These are phyloP conservation scores for Penicillium ochrochloron DNA, from an alignment of 495 filamentous ascomycete genomes.

Conservation along the genomic window DNA sequence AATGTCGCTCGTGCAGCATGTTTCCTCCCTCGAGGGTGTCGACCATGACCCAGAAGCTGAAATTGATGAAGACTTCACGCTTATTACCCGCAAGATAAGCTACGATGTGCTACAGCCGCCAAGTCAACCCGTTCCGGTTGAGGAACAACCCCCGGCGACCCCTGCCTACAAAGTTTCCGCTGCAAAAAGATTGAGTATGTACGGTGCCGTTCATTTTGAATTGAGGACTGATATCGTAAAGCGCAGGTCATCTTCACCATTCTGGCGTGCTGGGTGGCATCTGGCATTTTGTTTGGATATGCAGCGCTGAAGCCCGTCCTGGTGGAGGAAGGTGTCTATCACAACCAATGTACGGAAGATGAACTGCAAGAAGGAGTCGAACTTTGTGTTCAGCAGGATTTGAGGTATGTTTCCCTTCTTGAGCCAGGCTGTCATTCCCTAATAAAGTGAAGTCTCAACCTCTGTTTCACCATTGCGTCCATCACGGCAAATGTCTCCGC, in stretches of 20 bases:
- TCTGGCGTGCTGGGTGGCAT: conserved; percentile 25
- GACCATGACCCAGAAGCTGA: conserved; percentile 38
- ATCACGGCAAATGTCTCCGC: conserved; percentile 83
- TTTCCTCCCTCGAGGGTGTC: conserved; percentile 46
- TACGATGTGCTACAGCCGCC: conserved; percentile 26
- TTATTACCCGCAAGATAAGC: conserved; percentile 21
- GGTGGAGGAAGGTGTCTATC: conserved; percentile 68
- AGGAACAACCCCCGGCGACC: conserved; percentile 12
- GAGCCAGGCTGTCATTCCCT: neutral
- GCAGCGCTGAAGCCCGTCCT: conserved; percentile 74
- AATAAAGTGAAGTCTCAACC: conserved; percentile 54
- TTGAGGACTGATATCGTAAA: conserved; percentile 2
- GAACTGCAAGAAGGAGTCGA: conserved; percentile 47
- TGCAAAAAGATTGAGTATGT: conserved; percentile 21
- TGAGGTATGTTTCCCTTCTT: conserved; percentile 46
- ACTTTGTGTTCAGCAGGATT: conserved; percentile 70
- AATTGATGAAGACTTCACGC: conserved; percentile 16
- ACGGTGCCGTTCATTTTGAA: neutral
- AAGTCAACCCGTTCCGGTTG: conserved; percentile 8
- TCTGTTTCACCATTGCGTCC: conserved; percentile 85
- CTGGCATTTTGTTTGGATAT: conserved; percentile 75
- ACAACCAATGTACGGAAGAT: conserved; percentile 44
- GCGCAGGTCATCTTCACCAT: conserved; percentile 25
- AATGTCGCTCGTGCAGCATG: conserved; percentile 52
- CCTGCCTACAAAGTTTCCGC: conserved; percentile 23